A percentile compares a stretch with the other conserved stretches of the same genome.
Conservation (phyloP, 2,329 filamentous ascomycete genomes). For the Botryotinia calthae region DNA sequence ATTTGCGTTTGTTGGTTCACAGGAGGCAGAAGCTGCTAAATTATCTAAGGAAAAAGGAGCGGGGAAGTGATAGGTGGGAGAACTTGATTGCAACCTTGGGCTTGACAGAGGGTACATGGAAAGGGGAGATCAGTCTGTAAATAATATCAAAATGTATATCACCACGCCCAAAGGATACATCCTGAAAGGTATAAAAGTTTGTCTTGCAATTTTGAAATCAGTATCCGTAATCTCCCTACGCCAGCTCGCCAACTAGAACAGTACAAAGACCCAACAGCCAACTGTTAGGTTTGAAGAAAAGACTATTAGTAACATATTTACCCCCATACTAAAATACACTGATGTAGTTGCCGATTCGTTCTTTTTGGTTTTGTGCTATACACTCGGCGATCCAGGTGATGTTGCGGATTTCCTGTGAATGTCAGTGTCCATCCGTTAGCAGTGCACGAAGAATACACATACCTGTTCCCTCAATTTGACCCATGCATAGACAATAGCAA, state of each 20-base stretch:
- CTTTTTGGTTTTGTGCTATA: conserved; percentile 99
- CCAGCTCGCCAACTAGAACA: conserved; percentile 31
- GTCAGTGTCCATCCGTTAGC: conserved; percentile 38
- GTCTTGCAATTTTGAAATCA: conserved; percentile 29
- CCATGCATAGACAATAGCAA: conserved; percentile 94
- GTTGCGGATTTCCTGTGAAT: conserved; percentile 86
- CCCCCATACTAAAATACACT: conserved; percentile 73
- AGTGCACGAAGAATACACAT: conserved; percentile 39
- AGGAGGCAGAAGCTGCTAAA: conserved; percentile 81
- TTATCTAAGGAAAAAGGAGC: conserved; percentile 86
- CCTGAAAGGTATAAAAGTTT: conserved; percentile 32
- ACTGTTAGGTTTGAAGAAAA: conserved; percentile 22
- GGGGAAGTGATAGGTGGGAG: conserved; percentile 86
- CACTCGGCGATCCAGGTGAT: conserved; percentile 99
- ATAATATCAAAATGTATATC: conserved; percentile 31
- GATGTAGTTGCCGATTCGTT: conserved; percentile 97
- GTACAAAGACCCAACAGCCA: conserved; percentile 29
- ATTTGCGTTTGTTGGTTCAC: conserved; percentile 81
- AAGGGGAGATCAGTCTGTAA: conserved; percentile 79
- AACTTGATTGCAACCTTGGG: conserved; percentile 82
- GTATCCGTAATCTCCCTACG: conserved; percentile 34
- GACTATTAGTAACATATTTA: conserved; percentile 24
- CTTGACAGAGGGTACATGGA: conserved; percentile 83
- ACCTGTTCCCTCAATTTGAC: conserved; percentile 97
- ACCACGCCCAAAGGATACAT: conserved; percentile 10